Base-by-base conservation (phyloP, 352 stramenopile species). In the Pythium chondricola region DNA sequence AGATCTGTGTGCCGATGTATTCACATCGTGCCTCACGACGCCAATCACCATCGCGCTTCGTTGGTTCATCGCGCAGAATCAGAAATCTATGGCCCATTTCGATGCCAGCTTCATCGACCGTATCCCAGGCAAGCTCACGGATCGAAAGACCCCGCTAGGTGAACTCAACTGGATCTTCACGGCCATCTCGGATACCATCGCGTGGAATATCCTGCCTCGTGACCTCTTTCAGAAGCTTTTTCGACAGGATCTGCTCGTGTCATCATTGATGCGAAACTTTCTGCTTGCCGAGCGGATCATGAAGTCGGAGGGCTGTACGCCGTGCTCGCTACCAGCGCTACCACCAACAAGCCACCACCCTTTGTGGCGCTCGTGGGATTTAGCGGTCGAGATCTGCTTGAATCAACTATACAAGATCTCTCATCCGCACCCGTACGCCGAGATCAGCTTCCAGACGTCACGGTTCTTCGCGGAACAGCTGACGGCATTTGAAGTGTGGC, bases 151-250 rank as follows among this genome's bases (percentile, higher is more conserved):
- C 9, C 95, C 95, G 5, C 61, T 98, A 2, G 96, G 97, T 30
- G 96, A 99, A 60, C 71, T 99, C 30, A 99, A 99, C 80, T 99
- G 97, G 97, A 99, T 99, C 43, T 99, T 99, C 63, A 99, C 96
- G 13, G 95, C 97, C n/a, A 98, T 99, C 44, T 99, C 97, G 0
- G 97, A 99, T 73, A 98, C 96, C 9, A 99, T 99, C 55, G 97
- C 97, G 22, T 99, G 97, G 97, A 99, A 99, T 67, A 84, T 98
- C 30, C 65, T 99, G 4, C 96, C 96, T 10, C 83, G 86, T 30
- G 66, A 93, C 25, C 71, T 99, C 13, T 99, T 99, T 63, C 95
- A 98, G 65, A 95, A 97, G 53, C 71, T 99, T 4, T 99, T 99
- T 68, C 87, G 97, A n/a, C 95, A 99, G 60, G 97, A 99, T 74